Evolutionary conservation across 2,329 filamentous ascomycete species (phyloP).

Genomic region (Xylariaceae sp.): DNA sequence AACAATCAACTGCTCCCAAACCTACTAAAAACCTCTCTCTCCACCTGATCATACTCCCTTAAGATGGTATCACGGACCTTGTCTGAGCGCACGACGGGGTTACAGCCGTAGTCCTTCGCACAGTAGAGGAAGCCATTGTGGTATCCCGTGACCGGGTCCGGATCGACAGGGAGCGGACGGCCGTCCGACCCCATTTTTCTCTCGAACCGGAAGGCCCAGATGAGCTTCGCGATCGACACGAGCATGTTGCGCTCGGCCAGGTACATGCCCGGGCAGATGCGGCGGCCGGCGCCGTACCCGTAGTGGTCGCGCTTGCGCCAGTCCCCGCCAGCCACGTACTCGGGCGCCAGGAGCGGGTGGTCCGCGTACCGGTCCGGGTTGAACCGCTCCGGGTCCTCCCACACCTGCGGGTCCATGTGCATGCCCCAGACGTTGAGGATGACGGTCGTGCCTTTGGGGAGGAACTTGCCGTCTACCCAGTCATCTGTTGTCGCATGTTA

Average conservation of each 20-base stretch:
- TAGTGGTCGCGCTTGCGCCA: slow-evolving; percentile 25
- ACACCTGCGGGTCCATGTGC: slow-evolving; percentile 27
- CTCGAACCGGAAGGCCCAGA: slow-evolving; percentile 34
- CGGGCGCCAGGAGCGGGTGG: slow-evolving; percentile 32
- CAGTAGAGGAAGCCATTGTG: slow-evolving; percentile 12
- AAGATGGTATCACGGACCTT: slow-evolving; percentile 8
- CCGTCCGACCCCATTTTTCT: slow-evolving; percentile 4
- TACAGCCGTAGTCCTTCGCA: slow-evolving; percentile 13
- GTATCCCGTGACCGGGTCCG: slow-evolving; percentile 14
- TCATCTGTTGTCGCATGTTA: slow-evolving; percentile 30
- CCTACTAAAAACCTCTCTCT: slow-evolving; percentile 49
- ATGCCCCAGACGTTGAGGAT: slow-evolving; percentile 32
- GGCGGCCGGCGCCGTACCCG: slow-evolving; percentile 24
- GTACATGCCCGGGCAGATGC: slow-evolving; percentile 43
- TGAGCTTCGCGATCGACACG: slow-evolving; percentile 28
- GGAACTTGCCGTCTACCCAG: slow-evolving; percentile 35
- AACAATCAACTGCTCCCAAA: slow-evolving; percentile 30
- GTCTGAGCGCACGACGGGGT: slow-evolving; percentile 8
- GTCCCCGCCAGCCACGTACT: slow-evolving; percentile 21
- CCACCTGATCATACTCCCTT: slow-evolving; percentile 6
- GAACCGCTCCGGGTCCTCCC: slow-evolving; percentile 21
- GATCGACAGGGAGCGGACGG: slow-evolving; percentile 6
- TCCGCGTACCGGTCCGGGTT: slow-evolving; percentile 7
- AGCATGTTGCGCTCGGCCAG: slow-evolving; percentile 28
- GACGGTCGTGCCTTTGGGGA: slow-evolving; percentile 35